A percentile compares a stretch with the other conserved stretches of the same genome.
These are phyloP conservation scores for Colletotrichum zoysiae DNA, from an alignment of 2,329 filamentous ascomycete genomes.

Conservation along the genomic window DNA sequence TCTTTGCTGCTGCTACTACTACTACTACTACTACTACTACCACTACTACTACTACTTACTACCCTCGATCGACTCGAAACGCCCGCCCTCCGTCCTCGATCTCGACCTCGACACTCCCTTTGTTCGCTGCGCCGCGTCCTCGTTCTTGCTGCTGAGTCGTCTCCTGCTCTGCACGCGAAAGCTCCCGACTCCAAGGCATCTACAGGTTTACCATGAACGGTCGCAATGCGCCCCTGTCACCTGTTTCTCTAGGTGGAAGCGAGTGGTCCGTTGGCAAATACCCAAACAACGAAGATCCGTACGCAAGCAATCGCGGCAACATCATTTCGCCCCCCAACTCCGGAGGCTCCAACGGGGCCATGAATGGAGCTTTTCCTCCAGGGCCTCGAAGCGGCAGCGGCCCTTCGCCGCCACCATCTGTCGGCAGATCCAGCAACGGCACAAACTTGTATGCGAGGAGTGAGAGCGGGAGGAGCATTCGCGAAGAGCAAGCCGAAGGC, in stretches of 20 bases:
- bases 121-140: conserved; percentile 33
- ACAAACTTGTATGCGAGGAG: conserved; percentile 76
- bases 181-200: conserved; percentile 15
- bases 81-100: neutral
- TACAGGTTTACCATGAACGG: conserved; percentile 70
- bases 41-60: neutral
- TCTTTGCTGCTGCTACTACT: neutral
- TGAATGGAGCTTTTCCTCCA: conserved; percentile 70
- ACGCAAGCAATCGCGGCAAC: conserved; percentile 67
- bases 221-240: conserved; percentile 82
- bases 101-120: conserved; percentile 31
- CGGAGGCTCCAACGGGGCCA: conserved; percentile 68
- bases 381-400: conserved; percentile 69
- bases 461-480: conserved; percentile 72
- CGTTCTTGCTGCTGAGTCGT: conserved; percentile 41
- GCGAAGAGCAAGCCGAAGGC: conserved; percentile 70
- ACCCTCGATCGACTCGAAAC: conserved; percentile 25
- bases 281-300: conserved; percentile 66
- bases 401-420: conserved; percentile 88
- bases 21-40: neutral
- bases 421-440: conserved; percentile 87
- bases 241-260: conserved; percentile 84
- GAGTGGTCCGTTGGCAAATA: conserved; percentile 84
- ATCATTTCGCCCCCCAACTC: conserved; percentile 79
- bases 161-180: conserved; percentile 43